phyloP scores from a whole-genome alignment of 495 filamentous ascomycete genomes.

The Annulohypoxylon maeteangense region DNA sequence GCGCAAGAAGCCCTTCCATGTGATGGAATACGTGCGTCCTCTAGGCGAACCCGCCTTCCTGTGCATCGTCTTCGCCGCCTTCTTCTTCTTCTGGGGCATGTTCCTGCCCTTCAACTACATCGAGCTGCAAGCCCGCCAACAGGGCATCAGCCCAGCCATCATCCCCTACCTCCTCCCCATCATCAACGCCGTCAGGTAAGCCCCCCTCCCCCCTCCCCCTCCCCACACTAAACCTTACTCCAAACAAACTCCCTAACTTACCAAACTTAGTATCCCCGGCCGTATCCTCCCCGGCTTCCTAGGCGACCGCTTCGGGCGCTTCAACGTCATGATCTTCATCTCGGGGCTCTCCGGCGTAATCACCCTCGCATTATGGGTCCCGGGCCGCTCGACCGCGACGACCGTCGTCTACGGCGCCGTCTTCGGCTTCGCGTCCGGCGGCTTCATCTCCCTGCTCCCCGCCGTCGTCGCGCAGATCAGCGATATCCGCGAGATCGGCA shows the following conservation, averaged over 20 bases:
- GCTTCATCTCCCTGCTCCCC: conserved; percentile 69
- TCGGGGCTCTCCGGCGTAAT: conserved; percentile 68
- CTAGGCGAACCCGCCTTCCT: conserved; percentile 68
- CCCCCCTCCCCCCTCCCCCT: not conserved
- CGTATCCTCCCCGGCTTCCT: conserved; percentile 77
- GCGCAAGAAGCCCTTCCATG: conserved; percentile 60
- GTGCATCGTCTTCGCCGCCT: conserved; percentile 61
- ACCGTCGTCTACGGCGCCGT: conserved; percentile 73
- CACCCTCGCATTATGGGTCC: conserved; percentile 76
- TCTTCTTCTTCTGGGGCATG: conserved; percentile 77
- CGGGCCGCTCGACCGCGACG: conserved; percentile 64
- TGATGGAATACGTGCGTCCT: conserved; percentile 67
- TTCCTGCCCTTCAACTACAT: conserved; percentile 81
- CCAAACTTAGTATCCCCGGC: conserved; percentile 71
- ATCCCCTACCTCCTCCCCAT: conserved; percentile 76
- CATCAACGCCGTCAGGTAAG: conserved; percentile 75
- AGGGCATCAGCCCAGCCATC: conserved; percentile 69
- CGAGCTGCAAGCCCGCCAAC: conserved; percentile 63
- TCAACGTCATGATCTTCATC: conserved; percentile 76
- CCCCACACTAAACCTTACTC: not conserved
- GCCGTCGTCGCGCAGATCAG: conserved; percentile 76
- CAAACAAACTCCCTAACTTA: not conserved
- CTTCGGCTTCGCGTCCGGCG: conserved; percentile 79
- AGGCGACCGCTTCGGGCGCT: conserved; percentile 77
- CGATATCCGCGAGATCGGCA: conserved; percentile 76